Evolutionary conservation across 2,329 filamentous ascomycete genomes (phyloP).

Genomic region (Pseudocercospora eumusae): DNA sequence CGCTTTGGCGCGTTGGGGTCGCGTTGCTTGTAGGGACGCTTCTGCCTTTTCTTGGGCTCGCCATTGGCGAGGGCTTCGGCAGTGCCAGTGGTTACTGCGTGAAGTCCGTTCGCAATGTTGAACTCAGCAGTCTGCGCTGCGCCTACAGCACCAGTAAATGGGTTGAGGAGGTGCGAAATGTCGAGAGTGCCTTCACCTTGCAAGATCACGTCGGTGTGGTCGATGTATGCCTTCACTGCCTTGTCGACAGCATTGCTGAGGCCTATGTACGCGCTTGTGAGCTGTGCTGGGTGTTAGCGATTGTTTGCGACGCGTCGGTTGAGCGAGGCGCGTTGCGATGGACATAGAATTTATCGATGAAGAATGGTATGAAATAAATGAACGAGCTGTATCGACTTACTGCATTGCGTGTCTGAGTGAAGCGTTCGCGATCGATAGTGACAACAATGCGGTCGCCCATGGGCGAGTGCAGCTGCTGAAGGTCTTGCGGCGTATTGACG

Average conservation of each 20-base stretch:
- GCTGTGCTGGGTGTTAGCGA: slow-evolving; percentile 49
- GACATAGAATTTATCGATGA: background rate
- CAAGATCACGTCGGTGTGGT: slow-evolving; percentile 82
- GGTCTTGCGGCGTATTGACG: background rate
- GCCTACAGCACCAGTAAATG: slow-evolving; percentile 30
- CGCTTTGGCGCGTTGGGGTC: slow-evolving; percentile 96
- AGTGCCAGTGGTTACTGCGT: slow-evolving; percentile 5
- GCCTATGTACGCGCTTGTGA: slow-evolving; percentile 74
- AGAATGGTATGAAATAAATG: too few relatives aligned
- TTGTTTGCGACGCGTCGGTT: background rate
- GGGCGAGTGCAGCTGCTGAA: background rate
- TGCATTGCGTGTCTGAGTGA: slow-evolving; percentile 30
- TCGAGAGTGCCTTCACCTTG: slow-evolving; percentile 47
- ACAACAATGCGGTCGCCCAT: slow-evolving; percentile 17
- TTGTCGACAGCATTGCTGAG: slow-evolving; percentile 78
- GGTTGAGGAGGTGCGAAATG: slow-evolving; percentile 36
- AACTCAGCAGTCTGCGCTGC: slow-evolving; percentile 30
- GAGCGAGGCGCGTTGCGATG: background rate
- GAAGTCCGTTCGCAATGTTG: slow-evolving; percentile 23
- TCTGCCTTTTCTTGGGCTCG: slow-evolving; percentile 37
- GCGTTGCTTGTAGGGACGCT: slow-evolving; percentile 51
- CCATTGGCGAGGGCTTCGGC: slow-evolving; percentile 17
- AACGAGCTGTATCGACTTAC: slow-evolving; percentile 19
- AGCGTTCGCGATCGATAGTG: slow-evolving; percentile 25
- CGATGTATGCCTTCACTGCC: slow-evolving; percentile 80